Base-by-base conservation (phyloP, 345 rosid genomes). In the Mercurialis annua region DNA sequence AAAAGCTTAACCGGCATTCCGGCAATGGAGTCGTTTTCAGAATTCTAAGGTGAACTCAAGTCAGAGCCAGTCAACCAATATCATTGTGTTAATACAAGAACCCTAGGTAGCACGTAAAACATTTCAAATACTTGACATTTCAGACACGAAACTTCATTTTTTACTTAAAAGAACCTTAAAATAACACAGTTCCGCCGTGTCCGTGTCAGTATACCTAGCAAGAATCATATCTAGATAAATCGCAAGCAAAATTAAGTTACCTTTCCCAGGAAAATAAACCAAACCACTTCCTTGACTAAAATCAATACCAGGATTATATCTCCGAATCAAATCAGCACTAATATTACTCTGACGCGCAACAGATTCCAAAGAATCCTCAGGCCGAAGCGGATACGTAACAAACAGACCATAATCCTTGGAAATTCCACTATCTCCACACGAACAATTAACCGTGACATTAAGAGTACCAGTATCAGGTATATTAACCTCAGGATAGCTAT, bases 181-280 rank as follows among this genome's bases (percentile, higher is more conserved):
- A n/a, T n/a, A n/a, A n/a, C n/a, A n/a, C n/a, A n/a, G n/a, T n/a
- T n/a, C n/a, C n/a, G n/a, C n/a, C n/a, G n/a, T n/a, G n/a, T n/a
- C n/a, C n/a, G n/a, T n/a, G n/a, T n/a, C n/a, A n/a, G n/a, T n/a
- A n/a, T n/a, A n/a, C n/a, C n/a, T n/a, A n/a, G n/a, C n/a, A n/a
- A n/a, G n/a, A n/a, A n/a, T n/a, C n/a, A n/a, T n/a, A n/a, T n/a
- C n/a, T n/a, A n/a, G n/a, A n/a, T n/a, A n/a, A n/a, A n/a, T n/a
- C n/a, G n/a, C n/a, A n/a, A n/a, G n/a, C n/a, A n/a, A n/a, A 36
- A 36, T 9, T 36, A 3, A 66, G 29, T 70, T 34, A 90, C 96
- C 95, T 93, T 44, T 79, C 49, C 85, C 84, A 0, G 97, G 98
- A 17, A 90, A 69, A 80, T 44, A 93, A 21, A 90, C 88, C 70